Conservation (phyloP, 2,329 filamentous ascomycete species). For the Pseudogymnoascus sp. region DNA sequence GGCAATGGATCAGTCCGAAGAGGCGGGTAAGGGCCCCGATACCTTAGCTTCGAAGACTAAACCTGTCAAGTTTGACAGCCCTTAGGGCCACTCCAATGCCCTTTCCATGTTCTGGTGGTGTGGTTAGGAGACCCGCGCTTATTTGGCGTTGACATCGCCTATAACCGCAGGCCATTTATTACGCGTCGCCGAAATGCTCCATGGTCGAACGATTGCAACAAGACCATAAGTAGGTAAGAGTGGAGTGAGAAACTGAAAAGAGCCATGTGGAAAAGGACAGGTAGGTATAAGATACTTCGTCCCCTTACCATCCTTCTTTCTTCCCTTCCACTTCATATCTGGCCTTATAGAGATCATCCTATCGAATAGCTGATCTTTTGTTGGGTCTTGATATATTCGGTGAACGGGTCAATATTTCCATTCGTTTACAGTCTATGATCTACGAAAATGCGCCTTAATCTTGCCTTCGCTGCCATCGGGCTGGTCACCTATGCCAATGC, state of each 20-base stretch:
- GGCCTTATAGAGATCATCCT: neutral
- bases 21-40: neutral
- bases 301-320: neutral
- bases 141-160: neutral
- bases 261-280: neutral
- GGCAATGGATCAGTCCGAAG: neutral
- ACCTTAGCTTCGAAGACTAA: neutral
- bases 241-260: neutral
- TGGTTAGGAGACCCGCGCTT: neutral
- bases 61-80: slow-evolving; percentile 1
- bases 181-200: neutral
- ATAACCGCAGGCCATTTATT: neutral
- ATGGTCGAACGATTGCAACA: neutral
- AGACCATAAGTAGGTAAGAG: slow-evolving; percentile 1
- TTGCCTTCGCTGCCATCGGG: neutral
- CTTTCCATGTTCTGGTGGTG: neutral
- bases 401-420: slow-evolving; percentile 4
- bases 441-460: slow-evolving; percentile 4
- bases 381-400: neutral
- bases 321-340: neutral
- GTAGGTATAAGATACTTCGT: slow-evolving; percentile 1
- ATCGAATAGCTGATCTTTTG: neutral
- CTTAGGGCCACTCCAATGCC: neutral
- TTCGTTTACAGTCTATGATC: neutral
- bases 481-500: neutral